Conservation (phyloP, 164 flowering plant species). For the Santalum album region DNA sequence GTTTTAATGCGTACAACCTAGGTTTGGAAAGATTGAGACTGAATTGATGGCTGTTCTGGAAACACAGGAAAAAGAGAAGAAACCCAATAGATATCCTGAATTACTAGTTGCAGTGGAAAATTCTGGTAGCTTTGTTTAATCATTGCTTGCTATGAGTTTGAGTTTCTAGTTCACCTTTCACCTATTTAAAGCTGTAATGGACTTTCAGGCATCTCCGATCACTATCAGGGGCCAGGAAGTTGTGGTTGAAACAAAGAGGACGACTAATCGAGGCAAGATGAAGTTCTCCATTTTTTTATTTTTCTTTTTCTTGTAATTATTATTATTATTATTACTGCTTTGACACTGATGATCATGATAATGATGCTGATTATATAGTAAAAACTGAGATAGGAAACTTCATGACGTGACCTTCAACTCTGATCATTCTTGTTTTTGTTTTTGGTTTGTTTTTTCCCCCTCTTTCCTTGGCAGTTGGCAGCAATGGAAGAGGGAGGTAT, state of each 20-base stretch:
- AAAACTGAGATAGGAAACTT: too few species aligned
- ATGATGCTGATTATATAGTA: background rate
- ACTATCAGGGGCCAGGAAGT: constrained; percentile 46
- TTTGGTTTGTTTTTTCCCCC: too few species aligned
- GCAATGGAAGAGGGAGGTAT: constrained; percentile 46
- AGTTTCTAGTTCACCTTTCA: background rate
- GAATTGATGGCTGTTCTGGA: too few species aligned
- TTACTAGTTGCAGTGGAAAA: too few species aligned
- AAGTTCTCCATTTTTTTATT: background rate
- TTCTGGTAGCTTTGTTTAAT: too few species aligned
- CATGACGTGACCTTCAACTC: background rate
- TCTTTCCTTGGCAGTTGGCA: constrained; percentile 42
- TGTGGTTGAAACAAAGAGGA: constrained; percentile 60
- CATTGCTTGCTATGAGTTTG: too few species aligned
- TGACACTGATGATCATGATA: background rate
- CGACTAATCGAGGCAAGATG: constrained; percentile 50
- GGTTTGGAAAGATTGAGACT: too few species aligned
- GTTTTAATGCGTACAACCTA: too few species aligned
- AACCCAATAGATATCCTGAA: too few species aligned
- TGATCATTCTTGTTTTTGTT: background rate
- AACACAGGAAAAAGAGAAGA: too few species aligned
- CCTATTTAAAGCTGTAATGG: background rate
- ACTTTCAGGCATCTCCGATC: constrained; percentile 55
- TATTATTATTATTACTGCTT: too few species aligned
- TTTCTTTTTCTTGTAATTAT: too few species aligned